Base-by-base conservation (phyloP, 345 rosid species). In the Chamaenerion angustifolium region DNA sequence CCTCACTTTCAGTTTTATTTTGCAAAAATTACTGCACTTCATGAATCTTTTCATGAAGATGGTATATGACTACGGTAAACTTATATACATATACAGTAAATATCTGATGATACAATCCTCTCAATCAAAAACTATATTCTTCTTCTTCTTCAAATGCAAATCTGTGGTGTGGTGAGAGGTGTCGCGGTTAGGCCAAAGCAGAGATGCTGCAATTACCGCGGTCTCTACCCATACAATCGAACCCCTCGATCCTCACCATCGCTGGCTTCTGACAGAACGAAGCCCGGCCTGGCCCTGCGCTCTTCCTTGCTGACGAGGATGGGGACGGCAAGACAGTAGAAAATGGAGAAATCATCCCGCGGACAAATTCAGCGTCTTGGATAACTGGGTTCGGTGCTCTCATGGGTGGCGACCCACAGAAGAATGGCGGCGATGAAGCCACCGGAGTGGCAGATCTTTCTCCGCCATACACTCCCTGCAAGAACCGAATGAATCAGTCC, bases 401-500 rank as follows among this genome's bases (percentile, higher is more conserved):
- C 41, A 59, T 19, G 0, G 67, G 62, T 8, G 67, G 67, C 23
- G 67, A 63, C 27, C 67, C 67, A 3, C 57, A 56, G 50, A 63
- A 63, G 52, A 16, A 56, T 14, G 62, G 67, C 3, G 67, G 67
- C n/a, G 67, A 42, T 19, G 62, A 63, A 16, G 67, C 67, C 45
- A 45, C 67, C 25, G 40, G 57, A 11, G 51, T 46, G 9, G 48
- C 18, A 31, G 42, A 56, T 57, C 60, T 57, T 12, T 56, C 62
- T 18, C 35, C 57, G 1, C 61, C 67, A 42, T 52, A 56, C 14
- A 49, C 67, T 43, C 57, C 57, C 67, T 63, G 62, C 18, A 56
- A 8, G 4, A 37, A 46, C n/a, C 11, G 0, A 37, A 45, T 13
- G 35, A 25, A 59, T 10, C 27, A 12, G 40, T 9, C 54, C 15